phyloP scores from a whole-genome alignment of 2,329 filamentous ascomycete genomes.

The Ascomycota sp. region DNA sequence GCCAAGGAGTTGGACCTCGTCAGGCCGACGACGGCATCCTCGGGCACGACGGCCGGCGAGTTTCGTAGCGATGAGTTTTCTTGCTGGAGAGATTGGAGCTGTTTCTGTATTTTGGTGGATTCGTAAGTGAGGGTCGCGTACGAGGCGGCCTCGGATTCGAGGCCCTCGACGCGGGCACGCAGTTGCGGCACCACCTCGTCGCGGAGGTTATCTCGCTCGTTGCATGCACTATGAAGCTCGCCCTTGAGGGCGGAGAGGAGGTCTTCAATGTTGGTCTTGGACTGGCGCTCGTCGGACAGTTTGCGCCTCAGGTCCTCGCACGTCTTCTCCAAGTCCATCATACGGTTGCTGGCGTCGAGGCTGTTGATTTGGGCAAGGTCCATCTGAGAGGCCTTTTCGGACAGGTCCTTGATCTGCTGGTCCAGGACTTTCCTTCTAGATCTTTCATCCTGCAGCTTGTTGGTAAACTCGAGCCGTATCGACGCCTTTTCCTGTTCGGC shows the following conservation, averaged over 20 bases:
- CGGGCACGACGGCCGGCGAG: constrained; percentile 6
- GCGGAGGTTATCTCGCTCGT: constrained; percentile 78
- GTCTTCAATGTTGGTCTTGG: constrained; percentile 88
- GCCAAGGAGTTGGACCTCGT: constrained; percentile 49
- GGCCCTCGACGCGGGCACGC: constrained; percentile 52
- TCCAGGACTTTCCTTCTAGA: constrained; percentile 56
- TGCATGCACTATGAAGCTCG: constrained; percentile 63
- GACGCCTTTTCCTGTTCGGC: constrained; percentile 84
- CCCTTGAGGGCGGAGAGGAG: constrained; percentile 64
- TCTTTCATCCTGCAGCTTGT: constrained; percentile 75
- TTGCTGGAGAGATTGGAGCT: constrained; percentile 48
- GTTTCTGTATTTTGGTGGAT: constrained; percentile 69
- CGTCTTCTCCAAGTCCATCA: constrained; percentile 59
- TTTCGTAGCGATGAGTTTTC: constrained; percentile 42
- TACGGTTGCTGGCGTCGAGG: constrained; percentile 34
- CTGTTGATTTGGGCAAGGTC: constrained; percentile 33
- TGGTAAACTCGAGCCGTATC: constrained; percentile 64
- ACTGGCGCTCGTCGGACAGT: constrained; percentile 64
- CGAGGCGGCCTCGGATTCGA: constrained; percentile 55
- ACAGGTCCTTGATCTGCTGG: constrained; percentile 62
- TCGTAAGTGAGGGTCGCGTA: constrained; percentile 59
- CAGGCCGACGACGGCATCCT: constrained; percentile 12
- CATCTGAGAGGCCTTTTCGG: constrained; percentile 52
- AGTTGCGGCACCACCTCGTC: constrained; percentile 75
- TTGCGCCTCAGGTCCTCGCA: constrained; percentile 71